Conservation (phyloP, 169 alveolate genomes). For the Eimeria necatrix region DNA sequence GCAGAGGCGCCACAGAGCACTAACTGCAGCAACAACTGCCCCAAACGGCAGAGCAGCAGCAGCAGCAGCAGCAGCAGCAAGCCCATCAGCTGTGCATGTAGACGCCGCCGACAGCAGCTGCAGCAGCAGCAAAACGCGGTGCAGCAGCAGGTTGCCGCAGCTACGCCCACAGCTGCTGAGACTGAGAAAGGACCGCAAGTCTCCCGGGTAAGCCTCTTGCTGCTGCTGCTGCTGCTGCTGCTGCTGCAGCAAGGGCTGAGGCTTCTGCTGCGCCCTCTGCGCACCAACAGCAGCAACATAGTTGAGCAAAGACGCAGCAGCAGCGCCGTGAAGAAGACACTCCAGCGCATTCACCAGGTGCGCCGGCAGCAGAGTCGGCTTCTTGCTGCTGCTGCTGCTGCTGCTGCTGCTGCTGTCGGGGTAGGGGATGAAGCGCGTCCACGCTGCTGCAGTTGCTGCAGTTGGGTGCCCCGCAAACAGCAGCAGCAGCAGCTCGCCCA, state of each 20-base stretch:
- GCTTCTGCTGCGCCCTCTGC: constrained; percentile 63
- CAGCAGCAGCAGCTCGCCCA: constrained; percentile 71
- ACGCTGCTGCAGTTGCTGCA: constrained; percentile 69
- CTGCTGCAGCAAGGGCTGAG: constrained; percentile 22
- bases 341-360: constrained; percentile 45
- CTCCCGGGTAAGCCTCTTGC: constrained; percentile 58
- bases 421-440: constrained; percentile 62
- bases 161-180: constrained; percentile 5
- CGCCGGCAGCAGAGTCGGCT: constrained; percentile 35
- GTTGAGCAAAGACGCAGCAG: constrained; percentile 65
- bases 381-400: neutral
- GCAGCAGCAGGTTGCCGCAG: constrained; percentile 73
- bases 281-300: constrained; percentile 45
- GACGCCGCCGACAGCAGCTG: constrained; percentile 72
- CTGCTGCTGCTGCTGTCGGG: constrained; percentile 40
- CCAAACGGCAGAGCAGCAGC: constrained; percentile 68
- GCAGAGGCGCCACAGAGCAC: constrained; percentile 74
- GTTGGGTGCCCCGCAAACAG: constrained; percentile 73
- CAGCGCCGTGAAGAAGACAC: constrained; percentile 64
- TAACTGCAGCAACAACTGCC: constrained; percentile 70
- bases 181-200: constrained; percentile 44
- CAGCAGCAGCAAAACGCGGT: constrained; percentile 70
- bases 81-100: constrained; percentile 69
- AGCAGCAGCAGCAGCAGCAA: constrained; percentile 49
- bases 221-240: constrained; percentile 55